phyloP scores from a whole-genome alignment of 31 red algal species.

The Odonthalia washingtoniensis region DNA sequence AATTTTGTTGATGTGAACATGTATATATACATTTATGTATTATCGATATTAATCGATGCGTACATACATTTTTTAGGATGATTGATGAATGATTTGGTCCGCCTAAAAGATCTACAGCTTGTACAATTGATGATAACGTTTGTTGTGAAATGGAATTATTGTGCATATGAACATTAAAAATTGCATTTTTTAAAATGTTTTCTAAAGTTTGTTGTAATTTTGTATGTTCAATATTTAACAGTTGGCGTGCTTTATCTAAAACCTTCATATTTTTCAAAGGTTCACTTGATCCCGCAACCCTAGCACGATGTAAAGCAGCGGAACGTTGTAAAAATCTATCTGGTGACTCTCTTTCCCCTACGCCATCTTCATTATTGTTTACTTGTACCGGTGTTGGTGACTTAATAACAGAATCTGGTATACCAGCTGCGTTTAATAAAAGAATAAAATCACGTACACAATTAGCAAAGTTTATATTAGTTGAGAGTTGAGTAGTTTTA shows the following conservation, averaged over 20 bases:
- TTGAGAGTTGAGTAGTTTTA: constrained; percentile 33
- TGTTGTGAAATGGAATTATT: too few relatives aligned
- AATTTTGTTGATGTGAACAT: too few relatives aligned
- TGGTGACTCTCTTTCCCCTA: background rate
- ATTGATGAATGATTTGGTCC: background rate
- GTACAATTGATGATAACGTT: too few relatives aligned
- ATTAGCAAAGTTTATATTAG: constrained; percentile 24
- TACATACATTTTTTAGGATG: background rate
- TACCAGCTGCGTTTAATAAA: constrained; percentile 1
- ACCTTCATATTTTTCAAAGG: background rate
- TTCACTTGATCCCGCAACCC: background rate
- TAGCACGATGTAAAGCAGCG: background rate
- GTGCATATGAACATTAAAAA: too few relatives aligned
- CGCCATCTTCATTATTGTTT: background rate
- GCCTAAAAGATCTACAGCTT: background rate
- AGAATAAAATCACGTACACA: constrained; percentile 10
- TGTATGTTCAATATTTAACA: background rate
- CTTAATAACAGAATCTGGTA: background rate
- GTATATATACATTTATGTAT: too few relatives aligned
- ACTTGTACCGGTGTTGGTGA: background rate
- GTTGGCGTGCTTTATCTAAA: background rate
- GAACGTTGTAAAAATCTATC: background rate
- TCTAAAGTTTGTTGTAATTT: background rate
- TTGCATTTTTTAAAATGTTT: too few relatives aligned
- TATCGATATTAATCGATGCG: background rate